phyloP scores from a whole-genome alignment of 1,139 yeast genomes.

The Taiozyma sp. region DNA sequence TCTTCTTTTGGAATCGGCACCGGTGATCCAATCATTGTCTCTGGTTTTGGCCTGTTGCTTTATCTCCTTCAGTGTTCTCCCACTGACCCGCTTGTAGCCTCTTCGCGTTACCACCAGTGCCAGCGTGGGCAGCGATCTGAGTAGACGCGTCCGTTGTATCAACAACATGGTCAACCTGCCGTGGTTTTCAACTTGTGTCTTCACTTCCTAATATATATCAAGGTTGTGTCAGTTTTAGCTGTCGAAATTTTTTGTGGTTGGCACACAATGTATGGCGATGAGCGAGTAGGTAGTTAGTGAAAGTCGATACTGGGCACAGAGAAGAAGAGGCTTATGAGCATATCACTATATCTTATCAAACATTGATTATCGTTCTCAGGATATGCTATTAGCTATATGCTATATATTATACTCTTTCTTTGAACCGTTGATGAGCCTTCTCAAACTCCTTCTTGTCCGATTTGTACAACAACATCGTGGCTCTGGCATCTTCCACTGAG shows the following conservation, averaged over 20 bases:
- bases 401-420: not conserved
- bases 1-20: not conserved
- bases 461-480: constrained; percentile 75
- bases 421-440: constrained; percentile 21
- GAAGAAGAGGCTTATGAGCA: no score
- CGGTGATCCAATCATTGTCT: constrained; percentile 2
- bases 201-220: not conserved
- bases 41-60: not conserved
- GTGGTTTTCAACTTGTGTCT: not conserved
- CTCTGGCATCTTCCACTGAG: constrained; percentile 86
- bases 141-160: not conserved
- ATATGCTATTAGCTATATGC: not conserved
- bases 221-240: not conserved
- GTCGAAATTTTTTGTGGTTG: not conserved
- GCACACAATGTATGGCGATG: not conserved
- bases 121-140: not conserved
- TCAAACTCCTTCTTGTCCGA: constrained; percentile 60
- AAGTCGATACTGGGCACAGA: no score
- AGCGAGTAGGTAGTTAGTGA: not conserved
- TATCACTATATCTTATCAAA: no score
- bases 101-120: not conserved
- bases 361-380: not conserved
- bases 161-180: not conserved
- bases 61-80: not conserved
- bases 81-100: no score